Base-by-base conservation (phyloP, 2,329 filamentous ascomycete genomes). In the Trichoderma citrinoviride region DNA sequence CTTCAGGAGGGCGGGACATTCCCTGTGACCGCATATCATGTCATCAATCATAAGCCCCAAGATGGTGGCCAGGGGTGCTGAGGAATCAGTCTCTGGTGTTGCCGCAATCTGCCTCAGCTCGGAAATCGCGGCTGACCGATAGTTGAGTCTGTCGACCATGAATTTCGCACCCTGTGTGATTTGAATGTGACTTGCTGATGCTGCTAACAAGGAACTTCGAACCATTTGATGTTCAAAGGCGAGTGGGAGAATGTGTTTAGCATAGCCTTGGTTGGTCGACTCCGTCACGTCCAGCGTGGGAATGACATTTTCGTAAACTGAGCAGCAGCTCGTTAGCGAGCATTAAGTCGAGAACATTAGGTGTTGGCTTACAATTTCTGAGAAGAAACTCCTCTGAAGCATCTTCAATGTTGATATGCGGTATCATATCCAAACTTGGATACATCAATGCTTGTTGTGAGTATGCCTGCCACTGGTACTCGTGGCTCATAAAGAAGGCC, bases 11-110 rank as follows among this genome's bases (percentile, higher is more conserved):
- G 56, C 56, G 27, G 56, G 56, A 10, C 56, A 60, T 12, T 60
- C 56, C 25, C 56, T 60, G 8, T 60, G 56, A 3, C 56, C 56
- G n/a, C 56, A 60, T 50, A 60, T 60, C 44, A 60, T 60, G 14
- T 60, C 56, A 23, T 60, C 56, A 5, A 60, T 60, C 56, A 60
- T 60, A 15, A 60, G 21, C 1, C 56, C 56, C 2, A 60, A 10
- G 44, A 60, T 60, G 7, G 56, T 60, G 12, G 44, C 44, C 2
- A 60, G 56, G 4, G 56, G 56, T 15, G 43, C 44, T 25, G 19
- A 60, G 19, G 56, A 50, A 23, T 60, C 56, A 14, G 56, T 60
- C 40, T 60, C 56, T 60, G 44, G 56, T 27, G 29, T 43, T 23
- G 56, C 43, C 17, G 56, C 40, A 14, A 60, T 37, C 21, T 49